Evolutionary conservation across 1,284 basidiomycete species (phyloP).

Genomic region (Naganishia sp.): DNA sequence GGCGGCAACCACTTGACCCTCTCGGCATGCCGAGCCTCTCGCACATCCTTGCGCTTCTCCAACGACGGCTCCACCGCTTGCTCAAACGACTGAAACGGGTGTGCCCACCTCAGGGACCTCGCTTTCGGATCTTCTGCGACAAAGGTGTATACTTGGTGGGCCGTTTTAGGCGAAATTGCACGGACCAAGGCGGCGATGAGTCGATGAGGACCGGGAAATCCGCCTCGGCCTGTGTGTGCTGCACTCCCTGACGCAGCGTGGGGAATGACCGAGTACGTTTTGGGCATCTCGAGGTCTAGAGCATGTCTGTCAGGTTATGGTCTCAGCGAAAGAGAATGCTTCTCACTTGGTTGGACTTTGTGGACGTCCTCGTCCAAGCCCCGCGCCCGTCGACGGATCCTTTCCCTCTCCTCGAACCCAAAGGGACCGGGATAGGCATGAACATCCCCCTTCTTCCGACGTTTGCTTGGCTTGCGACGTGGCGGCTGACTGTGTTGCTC

Average conservation of each 20-base stretch:
- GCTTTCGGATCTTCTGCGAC: constrained; percentile 2
- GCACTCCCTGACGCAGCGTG: constrained; percentile 40
- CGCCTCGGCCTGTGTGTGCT: constrained; percentile 40
- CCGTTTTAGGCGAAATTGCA: constrained; percentile 9
- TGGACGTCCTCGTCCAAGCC: neutral
- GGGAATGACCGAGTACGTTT: constrained; percentile 15
- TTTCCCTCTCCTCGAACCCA: constrained; percentile 16
- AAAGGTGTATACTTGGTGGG: constrained; percentile 22
- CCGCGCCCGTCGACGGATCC: constrained; percentile 2
- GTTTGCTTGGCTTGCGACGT: neutral
- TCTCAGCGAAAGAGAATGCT: neutral
- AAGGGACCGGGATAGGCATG: constrained; percentile 4
- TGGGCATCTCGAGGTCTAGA: neutral
- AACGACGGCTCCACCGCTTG: constrained; percentile 12
- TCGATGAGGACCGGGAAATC: constrained; percentile 38
- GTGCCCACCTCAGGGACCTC: constrained; percentile 1
- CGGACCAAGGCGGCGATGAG: constrained; percentile 34
- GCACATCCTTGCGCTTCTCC: constrained; percentile 19
- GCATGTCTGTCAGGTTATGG: too few relatives aligned
- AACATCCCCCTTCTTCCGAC: neutral
- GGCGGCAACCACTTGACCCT: constrained; percentile 44
- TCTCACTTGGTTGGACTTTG: neutral
- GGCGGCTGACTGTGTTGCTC: neutral
- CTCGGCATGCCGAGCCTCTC: constrained; percentile 35
- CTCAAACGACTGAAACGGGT: constrained; percentile 16